Evolutionary conservation across 2,329 filamentous ascomycete species (phyloP), one percentile per base, ranked within the genome.

Genomic region (Paraconiothyrium sp.): DNA sequence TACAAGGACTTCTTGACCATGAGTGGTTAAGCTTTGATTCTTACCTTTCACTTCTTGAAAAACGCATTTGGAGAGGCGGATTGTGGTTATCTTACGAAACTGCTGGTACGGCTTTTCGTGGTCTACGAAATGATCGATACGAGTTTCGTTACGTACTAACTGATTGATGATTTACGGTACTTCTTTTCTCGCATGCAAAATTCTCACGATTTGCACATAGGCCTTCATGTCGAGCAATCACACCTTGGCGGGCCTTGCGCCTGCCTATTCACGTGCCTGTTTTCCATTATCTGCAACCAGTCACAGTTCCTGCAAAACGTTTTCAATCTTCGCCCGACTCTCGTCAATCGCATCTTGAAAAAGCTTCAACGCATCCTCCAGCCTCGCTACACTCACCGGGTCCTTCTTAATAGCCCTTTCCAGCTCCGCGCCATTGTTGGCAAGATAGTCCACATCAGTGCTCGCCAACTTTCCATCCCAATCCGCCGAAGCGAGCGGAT

Each of bases 381-480:
- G 68, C 4, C 81, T 74, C n/a, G 72, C 73, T 41, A 71, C 72
- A 1, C 78, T 76, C 30, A 79, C 68, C 0, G 77, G 67, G 49
- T 84, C 82, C 11, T 72, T 72, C 35, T 73, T 73, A 55, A 83
- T 81, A 5, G 82, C 80, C 57, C 78, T 78, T 11, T 82, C 76
- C 24, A 86, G 73, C 59, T 74, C 77, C 34, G 67, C 77, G 4
- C 83, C 83, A 7, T 77, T 76, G 54, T 84, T 75, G 5, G 79
- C 79, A 14, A 85, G 78, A 60, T 84, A 85, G 64, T 85, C 82
- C 1, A 82, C 71, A 22, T 80, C 75, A 1, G 78, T 80, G 32
- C 72, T 72, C 0, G 78, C 78, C 14, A 81, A 63, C 60, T 78
- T 79, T 37, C 79, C 80, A 44, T 83, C 78, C 75, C 76, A 80